phyloP scores from a whole-genome alignment of 257 asterid genomes.

The Phtheirospermum japonicum region DNA sequence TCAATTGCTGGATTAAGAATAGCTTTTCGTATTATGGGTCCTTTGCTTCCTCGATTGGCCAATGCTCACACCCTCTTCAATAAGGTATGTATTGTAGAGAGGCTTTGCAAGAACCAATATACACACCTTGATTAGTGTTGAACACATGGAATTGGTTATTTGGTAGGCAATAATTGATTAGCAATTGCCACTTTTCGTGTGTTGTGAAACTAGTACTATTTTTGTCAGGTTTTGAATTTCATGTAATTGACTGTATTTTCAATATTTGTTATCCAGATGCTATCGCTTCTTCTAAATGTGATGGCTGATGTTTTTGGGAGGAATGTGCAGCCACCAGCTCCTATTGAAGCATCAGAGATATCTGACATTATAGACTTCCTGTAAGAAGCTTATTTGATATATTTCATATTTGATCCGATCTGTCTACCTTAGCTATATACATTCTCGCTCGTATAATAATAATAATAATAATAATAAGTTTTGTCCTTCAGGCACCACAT shows the following conservation, averaged over 20 bases:
- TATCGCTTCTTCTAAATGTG: conserved; percentile 62
- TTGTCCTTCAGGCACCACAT: conserved; percentile 63
- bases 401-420: neutral
- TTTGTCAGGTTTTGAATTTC: too few relatives aligned
- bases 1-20: conserved; percentile 88
- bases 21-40: conserved; percentile 94
- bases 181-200: too few relatives aligned
- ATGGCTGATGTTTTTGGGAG: conserved; percentile 93
- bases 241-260: too few relatives aligned
- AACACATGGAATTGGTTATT: too few relatives aligned
- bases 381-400: conserved; percentile 40
- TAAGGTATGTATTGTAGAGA: conserved; percentile 49
- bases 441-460: too few relatives aligned
- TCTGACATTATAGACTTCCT: conserved; percentile 81
- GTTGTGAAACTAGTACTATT: too few relatives aligned
- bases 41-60: conserved; percentile 90
- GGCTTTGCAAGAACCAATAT: too few relatives aligned
- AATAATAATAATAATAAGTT: too few relatives aligned
- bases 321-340: conserved; percentile 63
- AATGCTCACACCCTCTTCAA: conserved; percentile 83
- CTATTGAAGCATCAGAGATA: conserved; percentile 79
- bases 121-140: too few relatives aligned
- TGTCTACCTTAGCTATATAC: too few relatives aligned
- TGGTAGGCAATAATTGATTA: too few relatives aligned
- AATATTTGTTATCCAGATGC: conserved; percentile 39